Conservation (phyloP, 345 rosid genomes). For the Balakata baccata region DNA sequence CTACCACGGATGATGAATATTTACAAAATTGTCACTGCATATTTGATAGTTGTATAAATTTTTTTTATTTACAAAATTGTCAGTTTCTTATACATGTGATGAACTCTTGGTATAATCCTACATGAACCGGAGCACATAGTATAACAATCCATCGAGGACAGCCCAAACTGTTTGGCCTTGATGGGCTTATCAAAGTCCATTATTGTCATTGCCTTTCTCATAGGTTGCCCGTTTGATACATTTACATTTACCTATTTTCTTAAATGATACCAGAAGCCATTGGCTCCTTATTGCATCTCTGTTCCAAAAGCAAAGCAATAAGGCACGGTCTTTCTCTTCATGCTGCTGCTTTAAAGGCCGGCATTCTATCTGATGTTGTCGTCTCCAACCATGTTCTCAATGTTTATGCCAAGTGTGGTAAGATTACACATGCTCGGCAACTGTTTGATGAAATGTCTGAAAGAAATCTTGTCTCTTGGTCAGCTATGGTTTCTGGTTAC, state of each 20-base stretch:
- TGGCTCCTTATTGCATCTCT: constrained; percentile 41
- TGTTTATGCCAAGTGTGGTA: constrained; percentile 54
- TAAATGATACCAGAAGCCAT: constrained; percentile 27
- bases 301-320: constrained; percentile 43
- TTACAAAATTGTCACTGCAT: too few relatives aligned
- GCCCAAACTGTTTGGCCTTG: too few relatives aligned
- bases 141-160: too few relatives aligned
- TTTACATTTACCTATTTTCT: neutral
- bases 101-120: too few relatives aligned
- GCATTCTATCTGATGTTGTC: constrained; percentile 35
- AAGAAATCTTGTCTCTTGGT: constrained; percentile 59
- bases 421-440: constrained; percentile 35
- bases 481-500: constrained; percentile 63
- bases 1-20: too few relatives aligned
- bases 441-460: constrained; percentile 55
- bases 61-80: too few relatives aligned
- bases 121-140: too few relatives aligned
- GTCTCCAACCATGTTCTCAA: constrained; percentile 52
- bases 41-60: too few relatives aligned
- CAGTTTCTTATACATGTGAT: too few relatives aligned
- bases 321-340: constrained; percentile 46
- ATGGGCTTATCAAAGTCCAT: too few relatives aligned
- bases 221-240: too few relatives aligned
- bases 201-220: too few relatives aligned
- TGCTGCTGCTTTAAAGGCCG: constrained; percentile 40